A percentile compares a stretch with the other conserved stretches of the same genome.
phyloP scores from a whole-genome alignment of 352 stramenopile species.

The Pythium volutum region DNA sequence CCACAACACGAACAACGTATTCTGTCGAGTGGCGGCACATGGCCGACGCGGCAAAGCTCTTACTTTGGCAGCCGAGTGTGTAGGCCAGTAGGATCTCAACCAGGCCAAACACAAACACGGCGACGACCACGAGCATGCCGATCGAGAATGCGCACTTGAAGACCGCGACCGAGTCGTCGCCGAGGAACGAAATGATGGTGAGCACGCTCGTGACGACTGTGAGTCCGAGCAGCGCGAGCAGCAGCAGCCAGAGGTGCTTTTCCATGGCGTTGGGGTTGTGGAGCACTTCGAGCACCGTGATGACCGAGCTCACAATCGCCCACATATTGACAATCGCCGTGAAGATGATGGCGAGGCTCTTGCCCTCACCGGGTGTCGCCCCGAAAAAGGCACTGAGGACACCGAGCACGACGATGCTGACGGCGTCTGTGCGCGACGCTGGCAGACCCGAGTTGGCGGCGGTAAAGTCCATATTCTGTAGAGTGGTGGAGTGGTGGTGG shows the following conservation, averaged over 20 bases:
- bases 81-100: not conserved
- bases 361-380: not conserved
- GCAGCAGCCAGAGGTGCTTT: not conserved
- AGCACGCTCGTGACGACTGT: constrained; percentile 1
- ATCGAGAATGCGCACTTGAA: not conserved
- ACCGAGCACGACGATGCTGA: not conserved
- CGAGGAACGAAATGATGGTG: not conserved
- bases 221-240: not conserved
- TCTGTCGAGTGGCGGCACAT: not conserved
- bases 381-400: not conserved
- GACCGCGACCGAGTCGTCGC: not conserved
- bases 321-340: not conserved
- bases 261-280: not conserved
- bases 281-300: not conserved
- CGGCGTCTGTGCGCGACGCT: constrained; percentile 3
- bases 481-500: no score
- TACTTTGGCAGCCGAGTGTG: not conserved
- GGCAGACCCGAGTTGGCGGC: not conserved
- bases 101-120: constrained; percentile 1
- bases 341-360: not conserved
- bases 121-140: not conserved
- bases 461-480: no score
- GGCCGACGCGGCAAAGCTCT: not conserved
- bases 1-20: not conserved
- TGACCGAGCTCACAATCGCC: constrained; percentile 4